Evolutionary conservation across 352 stramenopile species (phyloP).

Genomic region (Phytophthora capsici): DNA sequence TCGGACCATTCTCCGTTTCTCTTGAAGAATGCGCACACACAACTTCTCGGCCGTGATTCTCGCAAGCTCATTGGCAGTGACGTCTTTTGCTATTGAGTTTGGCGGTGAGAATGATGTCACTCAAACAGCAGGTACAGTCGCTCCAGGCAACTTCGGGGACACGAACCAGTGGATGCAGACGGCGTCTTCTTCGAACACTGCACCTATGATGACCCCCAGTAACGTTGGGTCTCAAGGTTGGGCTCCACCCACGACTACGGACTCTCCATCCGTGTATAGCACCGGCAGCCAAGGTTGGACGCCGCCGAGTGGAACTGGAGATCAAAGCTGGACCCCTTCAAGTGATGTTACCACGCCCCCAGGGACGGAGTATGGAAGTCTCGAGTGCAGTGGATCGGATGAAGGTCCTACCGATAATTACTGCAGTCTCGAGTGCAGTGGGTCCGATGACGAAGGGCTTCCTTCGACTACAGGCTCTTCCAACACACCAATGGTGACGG

Average conservation of each 20-base stretch:
- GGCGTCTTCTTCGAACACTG: slow-evolving; percentile 1
- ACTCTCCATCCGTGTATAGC: background rate
- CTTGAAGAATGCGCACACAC: background rate
- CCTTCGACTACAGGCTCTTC: slow-evolving; percentile 11
- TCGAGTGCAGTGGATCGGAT: slow-evolving; percentile 27
- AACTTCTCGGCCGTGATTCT: slow-evolving; percentile 1
- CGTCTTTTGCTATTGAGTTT: slow-evolving; percentile 5
- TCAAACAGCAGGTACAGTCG: slow-evolving; percentile 4
- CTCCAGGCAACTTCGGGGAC: background rate
- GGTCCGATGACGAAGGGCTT: slow-evolving; percentile 10
- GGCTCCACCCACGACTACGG: background rate
- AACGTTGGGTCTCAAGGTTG: background rate
- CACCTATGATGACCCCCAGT: background rate
- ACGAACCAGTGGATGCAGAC: background rate
- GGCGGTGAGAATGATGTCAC: slow-evolving; percentile 11
- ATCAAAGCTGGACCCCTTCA: background rate
- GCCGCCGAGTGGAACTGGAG: background rate
- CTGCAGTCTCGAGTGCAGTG: slow-evolving; percentile 24
- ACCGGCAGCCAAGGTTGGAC: background rate
- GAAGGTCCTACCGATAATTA: slow-evolving; percentile 6
- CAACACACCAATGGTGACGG: slow-evolving; percentile 2
- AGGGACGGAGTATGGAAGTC: background rate
- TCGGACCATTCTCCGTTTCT: background rate
- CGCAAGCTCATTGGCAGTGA: background rate
- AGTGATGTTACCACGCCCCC: background rate